Conservation (phyloP, 305 asterid species). For the Fraxinus albicans region DNA sequence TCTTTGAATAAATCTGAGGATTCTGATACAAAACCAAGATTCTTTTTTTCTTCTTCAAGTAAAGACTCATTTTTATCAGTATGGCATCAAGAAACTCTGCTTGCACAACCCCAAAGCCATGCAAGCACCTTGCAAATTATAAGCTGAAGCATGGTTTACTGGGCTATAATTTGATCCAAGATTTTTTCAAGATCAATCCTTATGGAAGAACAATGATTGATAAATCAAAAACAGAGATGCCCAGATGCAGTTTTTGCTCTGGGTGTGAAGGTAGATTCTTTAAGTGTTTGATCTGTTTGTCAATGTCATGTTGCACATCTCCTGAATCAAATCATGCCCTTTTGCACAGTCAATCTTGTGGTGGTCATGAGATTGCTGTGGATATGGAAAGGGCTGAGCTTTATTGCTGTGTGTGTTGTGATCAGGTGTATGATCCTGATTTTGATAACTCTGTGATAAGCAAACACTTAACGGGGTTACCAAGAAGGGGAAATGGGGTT, state of each 20-base stretch:
- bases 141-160: slow-evolving; percentile 53
- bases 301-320: slow-evolving; percentile 39
- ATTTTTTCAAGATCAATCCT: slow-evolving; percentile 47
- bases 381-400: slow-evolving; percentile 71
- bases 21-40: not conserved
- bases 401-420: slow-evolving; percentile 58
- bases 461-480: slow-evolving; percentile 38
- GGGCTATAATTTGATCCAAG: slow-evolving; percentile 48
- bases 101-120: slow-evolving; percentile 45
- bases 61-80: slow-evolving; percentile 26
- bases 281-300: slow-evolving; percentile 71
- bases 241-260: slow-evolving; percentile 58
- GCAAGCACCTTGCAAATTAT: slow-evolving; percentile 63
- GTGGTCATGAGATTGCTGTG: slow-evolving; percentile 57
- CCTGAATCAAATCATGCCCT: slow-evolving; percentile 50
- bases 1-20: not conserved
- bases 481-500: slow-evolving; percentile 34
- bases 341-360: slow-evolving; percentile 45
- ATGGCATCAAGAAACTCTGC: slow-evolving; percentile 50
- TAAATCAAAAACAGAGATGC: slow-evolving; percentile 37
- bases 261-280: slow-evolving; percentile 47
- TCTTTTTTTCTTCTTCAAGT: slow-evolving; percentile 14
- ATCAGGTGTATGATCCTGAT: slow-evolving; percentile 75
- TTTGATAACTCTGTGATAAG: slow-evolving; percentile 52
- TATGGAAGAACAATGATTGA: slow-evolving; percentile 51